Evolutionary conservation across 768 basidiomycete genomes (phyloP), one percentile per base, ranked within the genome.

Genomic region (Tylopilus rubrobrunneus): DNA sequence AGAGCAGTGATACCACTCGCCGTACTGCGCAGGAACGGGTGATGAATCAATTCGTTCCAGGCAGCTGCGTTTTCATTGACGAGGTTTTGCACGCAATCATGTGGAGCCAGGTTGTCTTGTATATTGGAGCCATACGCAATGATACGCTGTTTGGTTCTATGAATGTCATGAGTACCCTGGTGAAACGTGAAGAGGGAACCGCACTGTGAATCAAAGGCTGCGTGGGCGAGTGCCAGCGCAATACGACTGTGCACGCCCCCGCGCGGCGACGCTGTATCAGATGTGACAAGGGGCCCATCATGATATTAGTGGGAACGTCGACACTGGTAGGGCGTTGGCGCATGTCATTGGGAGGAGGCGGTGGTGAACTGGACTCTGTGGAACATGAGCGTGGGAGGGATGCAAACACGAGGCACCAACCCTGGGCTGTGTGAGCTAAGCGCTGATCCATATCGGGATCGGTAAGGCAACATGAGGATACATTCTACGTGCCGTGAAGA

Each of bases 31-130:
- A 19, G 19, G 19, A 19, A 19, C 19, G 19, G 19, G 19, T 19
- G 19, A 19, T 19, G 19, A 19, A 19, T 19, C 19, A 19, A 19
- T 19, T 19, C 19, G 19, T 19, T 19, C 19, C 19, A 55, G 51
- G 21, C 29, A 1, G n/a, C 5, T 12, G 29, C n/a, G 6, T 11
- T 25, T 27, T 19, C 43, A 1, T 40, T 8, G 43, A 55, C 4
- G 4, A 55, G 14, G 6, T 53, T 14, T 17, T 42, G 5, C 17
- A 55, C 52, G n/a, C 55, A 54, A 45, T 55, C 54, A 0, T 43
- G 42, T 19, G 19, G 19, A 19, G 19, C 19, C 19, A 19, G 19
- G 19, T 19, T 19, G 19, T 19, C 19, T 19, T 19, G 19, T 19
- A 19, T 19, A 19, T 19, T 19, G 19, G 19, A 19, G 19, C 19